These are phyloP conservation scores for Stachybotrys echinatus DNA, from an alignment of 2,329 filamentous ascomycete species.

Conservation along the genomic window DNA sequence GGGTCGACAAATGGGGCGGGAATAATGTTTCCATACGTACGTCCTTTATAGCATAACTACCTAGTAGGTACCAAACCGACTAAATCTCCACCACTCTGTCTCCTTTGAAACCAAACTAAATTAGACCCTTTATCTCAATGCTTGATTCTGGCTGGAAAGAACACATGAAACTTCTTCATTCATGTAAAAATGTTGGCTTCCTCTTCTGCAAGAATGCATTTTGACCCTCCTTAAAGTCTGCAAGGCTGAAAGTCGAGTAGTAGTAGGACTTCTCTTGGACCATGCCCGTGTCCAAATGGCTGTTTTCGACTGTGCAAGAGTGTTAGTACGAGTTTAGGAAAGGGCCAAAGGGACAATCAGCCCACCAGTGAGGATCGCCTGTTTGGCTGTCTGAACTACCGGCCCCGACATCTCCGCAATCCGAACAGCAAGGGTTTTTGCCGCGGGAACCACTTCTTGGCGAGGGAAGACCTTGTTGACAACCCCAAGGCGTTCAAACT, in stretches of 20 bases:
- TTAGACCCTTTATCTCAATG: too few relatives aligned
- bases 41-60: too few relatives aligned
- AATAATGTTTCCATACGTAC: too few relatives aligned
- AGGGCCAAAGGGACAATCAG: not conserved
- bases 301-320: not conserved
- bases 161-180: too few relatives aligned
- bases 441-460: not conserved
- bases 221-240: slow-evolving; percentile 1
- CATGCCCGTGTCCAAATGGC: not conserved
- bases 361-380: not conserved
- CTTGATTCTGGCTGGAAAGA: too few relatives aligned
- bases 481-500: not conserved
- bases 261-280: not conserved
- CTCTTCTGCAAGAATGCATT: not conserved
- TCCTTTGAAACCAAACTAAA: too few relatives aligned
- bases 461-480: slow-evolving; percentile 1
- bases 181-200: not conserved
- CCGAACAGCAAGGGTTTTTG: not conserved
- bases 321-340: not conserved
- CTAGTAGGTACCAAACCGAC: too few relatives aligned
- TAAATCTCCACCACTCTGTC: too few relatives aligned
- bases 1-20: too few relatives aligned
- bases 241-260: slow-evolving; percentile 1
- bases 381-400: not conserved
- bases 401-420: not conserved